Base-by-base conservation (phyloP, 495 filamentous ascomycete genomes). In the Penicillium argentinense region DNA sequence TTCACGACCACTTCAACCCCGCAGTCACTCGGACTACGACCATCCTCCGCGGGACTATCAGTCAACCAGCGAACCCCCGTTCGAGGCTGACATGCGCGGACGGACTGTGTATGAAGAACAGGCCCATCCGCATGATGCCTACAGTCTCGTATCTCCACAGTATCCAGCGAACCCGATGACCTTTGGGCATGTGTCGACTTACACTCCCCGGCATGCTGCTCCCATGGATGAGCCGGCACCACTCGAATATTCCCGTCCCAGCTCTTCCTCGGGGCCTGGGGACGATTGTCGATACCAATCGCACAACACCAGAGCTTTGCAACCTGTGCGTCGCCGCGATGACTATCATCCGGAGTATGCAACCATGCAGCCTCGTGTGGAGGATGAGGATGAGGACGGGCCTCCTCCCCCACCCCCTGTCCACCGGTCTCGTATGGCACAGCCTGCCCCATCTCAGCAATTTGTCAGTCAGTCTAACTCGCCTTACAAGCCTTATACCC, bases 321-420 rank as follows among this genome's bases (percentile, higher is more conserved):
- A 67, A 49, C 39, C 47, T 32, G 21, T 53, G 34, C 49, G 51
- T 29, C 59, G 45, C n/a, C 25, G 23, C 13, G 63, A 67, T 19
- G 49, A 53, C 9, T 63, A 63, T 40, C 70, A 70, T 32, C 59
- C 67, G 4, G 60, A 71, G 30, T 73, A 74, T 48, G 72, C 74
- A 27, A 69, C 72, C 12, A 83, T 87, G 84, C 83, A 87, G 47
- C 81, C 83, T 17, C 80, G 77, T 4, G 84, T 87, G 33, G 84
- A 86, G 55, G 84, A 87, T 60, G 84, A 81, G 36, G 77, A 80
- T n/a, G 76, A 82, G 22, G 74, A 80, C 32, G 63, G 49, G 2
- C 56, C 68, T 24, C 75, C 78, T 36, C 76, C 77, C 12, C 73
- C 73, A 45, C 71, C 69, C 16, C 74, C 76, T 41, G 70, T 65